Percentiles rank a stretch among this genome's conserved stretches.
phyloP scores from a whole-genome alignment of 148 eudicot species.

The Vaccinium vitisidaea region DNA sequence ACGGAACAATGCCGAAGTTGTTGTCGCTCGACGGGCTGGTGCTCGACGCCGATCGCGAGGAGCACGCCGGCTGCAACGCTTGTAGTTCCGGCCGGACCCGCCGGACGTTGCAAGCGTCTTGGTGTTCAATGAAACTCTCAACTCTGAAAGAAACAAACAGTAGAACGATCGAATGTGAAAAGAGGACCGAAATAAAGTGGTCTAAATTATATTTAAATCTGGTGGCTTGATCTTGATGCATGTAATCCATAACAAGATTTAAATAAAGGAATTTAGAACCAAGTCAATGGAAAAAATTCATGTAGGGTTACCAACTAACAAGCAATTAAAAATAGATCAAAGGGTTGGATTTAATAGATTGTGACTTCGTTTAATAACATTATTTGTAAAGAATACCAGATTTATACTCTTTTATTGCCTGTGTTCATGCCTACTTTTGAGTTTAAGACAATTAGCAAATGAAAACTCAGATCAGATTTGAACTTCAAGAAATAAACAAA shows the following conservation, averaged over 20 bases:
- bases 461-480: neutral
- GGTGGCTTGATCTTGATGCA: neutral
- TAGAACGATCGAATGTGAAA: neutral
- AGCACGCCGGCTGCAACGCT: conserved; percentile 27
- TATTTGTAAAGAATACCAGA: neutral
- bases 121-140: conserved; percentile 87
- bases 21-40: conserved; percentile 58
- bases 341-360: neutral
- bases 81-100: conserved; percentile 36
- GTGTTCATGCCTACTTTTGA: neutral
- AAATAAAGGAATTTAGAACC: neutral
- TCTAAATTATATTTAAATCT: neutral
- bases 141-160: conserved; percentile 36
- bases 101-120: conserved; percentile 62
- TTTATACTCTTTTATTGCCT: too few species aligned
- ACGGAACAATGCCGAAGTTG: conserved; percentile 18
- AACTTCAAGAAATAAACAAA: neutral
- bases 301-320: conserved; percentile 30
- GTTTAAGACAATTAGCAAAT: conserved; percentile 8
- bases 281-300: conserved; percentile 12
- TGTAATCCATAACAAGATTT: neutral
- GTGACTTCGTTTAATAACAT: neutral
- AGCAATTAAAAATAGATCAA: conserved; percentile 20
- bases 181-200: neutral
- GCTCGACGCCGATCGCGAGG: conserved; percentile 53